Evolutionary conservation across 495 filamentous ascomycete genomes (phyloP).

Genomic region (Durotheca rogersii): DNA sequence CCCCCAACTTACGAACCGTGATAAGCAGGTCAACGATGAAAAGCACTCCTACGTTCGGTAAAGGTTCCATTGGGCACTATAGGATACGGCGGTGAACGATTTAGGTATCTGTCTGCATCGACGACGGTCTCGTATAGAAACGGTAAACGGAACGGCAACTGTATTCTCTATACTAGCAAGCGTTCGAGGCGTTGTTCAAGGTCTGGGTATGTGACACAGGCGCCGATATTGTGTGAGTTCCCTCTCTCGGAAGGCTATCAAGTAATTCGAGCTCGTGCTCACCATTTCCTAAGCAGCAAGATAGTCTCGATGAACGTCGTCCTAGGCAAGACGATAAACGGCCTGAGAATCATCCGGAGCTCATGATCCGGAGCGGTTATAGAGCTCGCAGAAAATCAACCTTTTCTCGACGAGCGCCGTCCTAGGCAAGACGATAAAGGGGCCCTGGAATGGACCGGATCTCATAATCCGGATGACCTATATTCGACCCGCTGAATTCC

Average conservation of each 20-base stretch:
- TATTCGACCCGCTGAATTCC: conserved; percentile 4
- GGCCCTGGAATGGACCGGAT: too few species aligned
- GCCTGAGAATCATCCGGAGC: conserved; percentile 13
- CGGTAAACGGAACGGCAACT: conserved; percentile 13
- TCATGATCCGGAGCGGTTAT: neutral
- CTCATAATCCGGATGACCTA: neutral
- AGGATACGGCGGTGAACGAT: conserved; percentile 14
- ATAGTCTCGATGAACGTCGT: conserved; percentile 17
- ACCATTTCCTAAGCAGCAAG: neutral
- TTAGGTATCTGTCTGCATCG: conserved; percentile 6
- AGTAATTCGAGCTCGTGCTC: neutral
- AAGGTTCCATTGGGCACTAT: conserved; percentile 17
- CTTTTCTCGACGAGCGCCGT: conserved; percentile 19
- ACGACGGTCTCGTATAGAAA: conserved; percentile 11
- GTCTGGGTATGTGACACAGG: conserved; percentile 9
- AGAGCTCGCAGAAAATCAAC: too few species aligned
- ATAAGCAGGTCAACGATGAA: conserved; percentile 13
- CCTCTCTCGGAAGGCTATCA: neutral
- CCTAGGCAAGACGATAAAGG: conserved; percentile 33
- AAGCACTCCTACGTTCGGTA: conserved; percentile 18
- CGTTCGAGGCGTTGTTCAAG: conserved; percentile 21
- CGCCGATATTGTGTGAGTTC: conserved; percentile 14
- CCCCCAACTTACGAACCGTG: neutral
- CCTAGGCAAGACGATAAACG: conserved; percentile 33
- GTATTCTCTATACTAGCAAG: conserved; percentile 17